A percentile compares a stretch with the other conserved stretches of the same genome.
phyloP scores from a whole-genome alignment of 140 eudicot genomes.

The Flaveria floridana region DNA sequence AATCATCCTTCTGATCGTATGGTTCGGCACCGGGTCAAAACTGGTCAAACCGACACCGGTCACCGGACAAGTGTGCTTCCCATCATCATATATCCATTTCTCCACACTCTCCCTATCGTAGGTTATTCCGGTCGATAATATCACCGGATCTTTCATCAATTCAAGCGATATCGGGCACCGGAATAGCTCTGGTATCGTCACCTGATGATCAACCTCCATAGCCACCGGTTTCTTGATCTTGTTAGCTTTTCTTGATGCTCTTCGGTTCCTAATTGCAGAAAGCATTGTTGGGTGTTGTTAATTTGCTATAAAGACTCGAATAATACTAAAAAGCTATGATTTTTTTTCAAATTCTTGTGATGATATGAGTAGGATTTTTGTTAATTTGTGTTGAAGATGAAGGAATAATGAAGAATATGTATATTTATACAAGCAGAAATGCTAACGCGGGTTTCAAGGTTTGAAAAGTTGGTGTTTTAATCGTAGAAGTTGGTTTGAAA shows the following conservation, averaged over 20 bases:
- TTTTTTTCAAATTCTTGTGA: background rate
- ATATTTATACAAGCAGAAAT: constrained; percentile 23
- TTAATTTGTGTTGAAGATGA: constrained; percentile 20
- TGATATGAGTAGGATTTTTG: constrained; percentile 21
- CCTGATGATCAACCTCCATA: constrained; percentile 28
- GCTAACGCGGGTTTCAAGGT: constrained; percentile 36
- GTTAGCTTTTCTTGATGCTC: constrained; percentile 37
- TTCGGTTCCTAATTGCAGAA: constrained; percentile 45
- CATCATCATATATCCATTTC: constrained; percentile 57
- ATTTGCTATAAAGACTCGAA: background rate
- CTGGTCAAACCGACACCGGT: constrained; percentile 38
- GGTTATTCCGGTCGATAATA: constrained; percentile 57
- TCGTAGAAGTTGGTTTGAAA: background rate
- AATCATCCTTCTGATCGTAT: constrained; percentile 58
- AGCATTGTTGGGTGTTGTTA: constrained; percentile 33
- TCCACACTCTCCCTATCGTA: constrained; percentile 59
- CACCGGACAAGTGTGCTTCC: constrained; percentile 55
- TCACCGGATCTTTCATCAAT: constrained; percentile 74
- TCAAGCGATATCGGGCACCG: constrained; percentile 63
- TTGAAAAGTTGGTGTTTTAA: constrained; percentile 36
- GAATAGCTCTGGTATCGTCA: constrained; percentile 46
- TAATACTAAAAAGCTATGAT: background rate
- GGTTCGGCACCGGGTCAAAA: constrained; percentile 58
- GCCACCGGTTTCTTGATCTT: constrained; percentile 36
- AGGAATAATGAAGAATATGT: constrained; percentile 19